phyloP scores from a whole-genome alignment of 2,329 filamentous ascomycete species.

The Colletotrichum ledebouriae region DNA sequence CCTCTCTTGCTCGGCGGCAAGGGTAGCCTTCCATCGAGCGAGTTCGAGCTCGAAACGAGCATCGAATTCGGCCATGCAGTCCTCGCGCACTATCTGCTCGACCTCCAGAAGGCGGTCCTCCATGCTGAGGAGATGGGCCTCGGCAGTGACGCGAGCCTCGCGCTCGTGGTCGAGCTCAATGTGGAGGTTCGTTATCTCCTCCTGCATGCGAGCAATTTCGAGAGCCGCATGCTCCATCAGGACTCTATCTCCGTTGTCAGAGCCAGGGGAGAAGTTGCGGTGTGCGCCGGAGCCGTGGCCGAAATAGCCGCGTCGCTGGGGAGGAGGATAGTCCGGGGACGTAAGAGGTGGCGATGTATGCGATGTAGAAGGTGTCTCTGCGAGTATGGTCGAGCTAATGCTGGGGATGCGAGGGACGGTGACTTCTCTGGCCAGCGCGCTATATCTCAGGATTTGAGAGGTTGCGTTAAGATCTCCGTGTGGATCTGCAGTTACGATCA shows the following conservation, averaged over 20 bases:
- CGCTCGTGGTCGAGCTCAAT: slow-evolving; percentile 78
- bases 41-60: slow-evolving; percentile 79
- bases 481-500: slow-evolving; percentile 97
- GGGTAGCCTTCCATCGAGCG: slow-evolving; percentile 82
- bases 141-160: slow-evolving; percentile 76
- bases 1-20: slow-evolving; percentile 83
- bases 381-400: slow-evolving; percentile 78
- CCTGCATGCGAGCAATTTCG: slow-evolving; percentile 83
- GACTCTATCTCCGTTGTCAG: slow-evolving; percentile 66
- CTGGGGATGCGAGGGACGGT: slow-evolving; percentile 91
- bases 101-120: slow-evolving; percentile 75
- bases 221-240: slow-evolving; percentile 87
- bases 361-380: slow-evolving; percentile 49
- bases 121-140: slow-evolving; percentile 79
- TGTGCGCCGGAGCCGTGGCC: slow-evolving; percentile 45
- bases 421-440: slow-evolving; percentile 90
- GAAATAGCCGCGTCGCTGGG: slow-evolving; percentile 34
- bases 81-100: slow-evolving; percentile 88
- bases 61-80: slow-evolving; percentile 91
- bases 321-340: slow-evolving; percentile 31
- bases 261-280: slow-evolving; percentile 56
- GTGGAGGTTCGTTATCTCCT: slow-evolving; percentile 82
- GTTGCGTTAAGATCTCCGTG: slow-evolving; percentile 96
- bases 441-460: slow-evolving; percentile 94
- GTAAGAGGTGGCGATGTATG: slow-evolving; percentile 45